Evolutionary conservation across 2,329 filamentous ascomycete species (phyloP).

Genomic region (Anthostomella pinea): DNA sequence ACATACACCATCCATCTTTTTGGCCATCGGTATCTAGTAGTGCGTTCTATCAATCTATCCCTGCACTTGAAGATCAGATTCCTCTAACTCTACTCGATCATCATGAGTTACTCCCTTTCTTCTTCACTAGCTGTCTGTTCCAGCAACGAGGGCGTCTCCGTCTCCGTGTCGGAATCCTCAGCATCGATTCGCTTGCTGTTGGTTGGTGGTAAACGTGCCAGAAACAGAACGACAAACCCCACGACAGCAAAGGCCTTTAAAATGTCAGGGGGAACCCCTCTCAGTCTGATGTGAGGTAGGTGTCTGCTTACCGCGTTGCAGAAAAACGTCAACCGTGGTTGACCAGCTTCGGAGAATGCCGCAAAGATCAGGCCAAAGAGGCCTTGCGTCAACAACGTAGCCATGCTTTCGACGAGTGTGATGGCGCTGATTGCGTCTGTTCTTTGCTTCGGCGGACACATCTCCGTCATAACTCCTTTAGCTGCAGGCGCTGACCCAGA

Average conservation of each 20-base stretch:
- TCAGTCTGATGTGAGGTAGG: neutral
- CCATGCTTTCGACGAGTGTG: slow-evolving; percentile 68
- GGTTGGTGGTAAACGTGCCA: slow-evolving; percentile 43
- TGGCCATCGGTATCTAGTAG: too few species aligned
- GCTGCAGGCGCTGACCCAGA: slow-evolving; percentile 67
- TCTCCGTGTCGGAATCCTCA: slow-evolving; percentile 13
- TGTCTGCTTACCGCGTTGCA: slow-evolving; percentile 56
- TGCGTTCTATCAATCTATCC: too few species aligned
- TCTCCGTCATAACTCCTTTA: slow-evolving; percentile 71
- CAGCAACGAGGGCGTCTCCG: neutral
- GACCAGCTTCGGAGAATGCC: slow-evolving; percentile 56
- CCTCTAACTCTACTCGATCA: neutral
- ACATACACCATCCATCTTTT: too few species aligned
- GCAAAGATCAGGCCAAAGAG: slow-evolving; percentile 68
- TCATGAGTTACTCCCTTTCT: neutral
- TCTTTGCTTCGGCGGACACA: slow-evolving; percentile 60
- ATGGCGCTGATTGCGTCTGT: slow-evolving; percentile 67
- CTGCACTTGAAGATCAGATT: too few species aligned
- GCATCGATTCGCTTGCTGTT: slow-evolving; percentile 42
- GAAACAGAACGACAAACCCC: slow-evolving; percentile 43
- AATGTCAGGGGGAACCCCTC: slow-evolving; percentile 9
- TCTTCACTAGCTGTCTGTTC: too few species aligned
- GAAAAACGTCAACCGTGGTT: slow-evolving; percentile 62
- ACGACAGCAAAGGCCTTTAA: slow-evolving; percentile 52
- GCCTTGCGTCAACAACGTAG: slow-evolving; percentile 59